phyloP scores from a whole-genome alignment of 179 eudicot genomes.

The Camellia oleifera region DNA sequence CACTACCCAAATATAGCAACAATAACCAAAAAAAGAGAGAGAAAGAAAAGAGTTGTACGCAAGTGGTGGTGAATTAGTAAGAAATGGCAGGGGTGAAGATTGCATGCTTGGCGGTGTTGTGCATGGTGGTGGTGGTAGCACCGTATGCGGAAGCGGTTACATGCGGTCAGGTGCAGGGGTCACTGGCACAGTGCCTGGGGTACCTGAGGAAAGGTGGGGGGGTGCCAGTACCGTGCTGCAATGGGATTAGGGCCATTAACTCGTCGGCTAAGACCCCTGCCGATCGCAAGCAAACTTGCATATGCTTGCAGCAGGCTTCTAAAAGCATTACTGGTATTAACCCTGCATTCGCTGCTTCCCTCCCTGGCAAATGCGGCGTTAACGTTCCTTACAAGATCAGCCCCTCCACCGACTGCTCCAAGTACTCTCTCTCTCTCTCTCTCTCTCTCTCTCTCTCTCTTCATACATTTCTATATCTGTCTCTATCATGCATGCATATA shows the following conservation, averaged over 20 bases:
- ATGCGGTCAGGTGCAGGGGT: constrained; percentile 25
- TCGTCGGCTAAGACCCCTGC: constrained; percentile 27
- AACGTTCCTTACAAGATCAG: constrained; percentile 45
- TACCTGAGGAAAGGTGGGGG: constrained; percentile 17
- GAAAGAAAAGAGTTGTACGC: background rate
- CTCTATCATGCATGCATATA: too few relatives aligned
- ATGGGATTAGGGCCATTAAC: constrained; percentile 29
- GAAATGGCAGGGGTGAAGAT: background rate
- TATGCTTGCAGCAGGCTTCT: constrained; percentile 34
- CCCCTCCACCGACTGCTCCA: constrained; percentile 53
- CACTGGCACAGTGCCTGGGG: too few relatives aligned
- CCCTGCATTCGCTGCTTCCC: constrained; percentile 24
- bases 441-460: background rate
- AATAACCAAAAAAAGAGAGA: too few relatives aligned
- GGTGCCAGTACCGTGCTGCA: constrained; percentile 17
- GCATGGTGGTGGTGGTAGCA: constrained; percentile 29
- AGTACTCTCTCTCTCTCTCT: constrained; percentile 20
- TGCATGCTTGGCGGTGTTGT: constrained; percentile 9
- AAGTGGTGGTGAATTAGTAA: background rate
- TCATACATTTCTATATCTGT: too few relatives aligned
- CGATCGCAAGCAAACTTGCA: constrained; percentile 44
- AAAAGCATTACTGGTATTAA: constrained; percentile 19
- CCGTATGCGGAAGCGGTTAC: constrained; percentile 13
- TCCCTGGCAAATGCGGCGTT: constrained; percentile 49
- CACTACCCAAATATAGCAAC: too few relatives aligned